Evolutionary conservation across 352 stramenopile genomes (phyloP), one percentile per base, ranked within the genome.

Genomic region (Blastocystis sp.): DNA sequence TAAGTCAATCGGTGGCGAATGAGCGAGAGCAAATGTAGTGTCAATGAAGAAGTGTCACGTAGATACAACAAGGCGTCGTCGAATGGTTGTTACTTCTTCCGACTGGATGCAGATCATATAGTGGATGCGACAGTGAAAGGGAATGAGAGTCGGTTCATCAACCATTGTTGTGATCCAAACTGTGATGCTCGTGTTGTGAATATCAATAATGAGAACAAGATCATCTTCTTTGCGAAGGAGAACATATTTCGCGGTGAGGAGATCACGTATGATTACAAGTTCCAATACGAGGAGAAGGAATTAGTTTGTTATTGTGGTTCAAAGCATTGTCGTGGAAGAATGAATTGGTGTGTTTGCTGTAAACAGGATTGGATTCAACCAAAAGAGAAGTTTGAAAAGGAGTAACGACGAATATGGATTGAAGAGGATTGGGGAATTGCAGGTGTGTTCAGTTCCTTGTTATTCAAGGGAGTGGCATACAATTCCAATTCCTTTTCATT

Each of bases 241-340:
- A 27, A 76, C 38, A 85, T 85, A 3, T 16, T 6, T 7, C 27
- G 1, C 27, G 75, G 75, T 14, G 75, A 69, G 24, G 75, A 85
- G 27, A 85, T 85, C 27, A 73, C 69, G 4, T 85, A 85, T 32
- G 75, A 85, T 36, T 85, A 85, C 59, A 67, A 85, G 27, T 85
- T 85, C 69, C 75, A 73, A 44, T 73, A 73, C 42, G 63, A 73
- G 42, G 63, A 73, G 18, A 73, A 51, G 42, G 63, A 73, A 44
- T 51, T 73, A 32, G 63, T 73, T 8, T 73, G 63, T 73, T 51
- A 48, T 21, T 73, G 63, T 51, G 63, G 63, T 16, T 48, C 63
- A 8, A 73, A 73, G 27, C 32, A 73, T 36, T 73, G 63, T 73
- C 16, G 9, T 27, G 63, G 63, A 27, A 38, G 63, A 49, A 73